phyloP scores from a whole-genome alignment of 257 asterid species.

The Sherardia arvensis region DNA sequence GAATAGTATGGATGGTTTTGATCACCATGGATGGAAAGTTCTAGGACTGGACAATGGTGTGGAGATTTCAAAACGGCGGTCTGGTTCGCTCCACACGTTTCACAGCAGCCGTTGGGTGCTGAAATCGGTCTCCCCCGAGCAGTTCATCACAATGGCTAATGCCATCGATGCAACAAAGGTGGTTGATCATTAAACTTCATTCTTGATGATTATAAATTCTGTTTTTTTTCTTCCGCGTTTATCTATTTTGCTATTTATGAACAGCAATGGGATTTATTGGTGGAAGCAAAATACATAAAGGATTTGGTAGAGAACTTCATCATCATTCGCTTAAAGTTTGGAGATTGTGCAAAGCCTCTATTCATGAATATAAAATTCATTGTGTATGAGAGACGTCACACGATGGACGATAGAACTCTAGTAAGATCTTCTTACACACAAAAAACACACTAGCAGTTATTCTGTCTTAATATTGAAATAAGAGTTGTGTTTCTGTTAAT shows the following conservation, averaged over 20 bases:
- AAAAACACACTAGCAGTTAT: too few relatives aligned
- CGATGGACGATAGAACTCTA: too few relatives aligned
- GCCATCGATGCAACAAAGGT: slow-evolving; percentile 93
- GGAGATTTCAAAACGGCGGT: too few relatives aligned
- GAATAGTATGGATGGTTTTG: too few relatives aligned
- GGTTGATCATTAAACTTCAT: too few relatives aligned
- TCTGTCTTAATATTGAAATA: too few relatives aligned
- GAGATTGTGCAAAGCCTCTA: slow-evolving; percentile 72
- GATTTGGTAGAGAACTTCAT: slow-evolving; percentile 71
- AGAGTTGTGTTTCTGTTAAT: too few relatives aligned
- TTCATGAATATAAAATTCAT: slow-evolving; percentile 84
- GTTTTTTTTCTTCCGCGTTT: not conserved
- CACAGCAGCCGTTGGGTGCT: slow-evolving; percentile 72
- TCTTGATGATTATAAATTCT: not conserved
- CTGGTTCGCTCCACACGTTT: slow-evolving; percentile 65
- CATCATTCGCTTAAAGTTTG: slow-evolving; percentile 66
- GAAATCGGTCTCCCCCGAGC: slow-evolving; percentile 62
- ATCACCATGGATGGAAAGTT: too few relatives aligned
- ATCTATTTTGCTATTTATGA: not conserved
- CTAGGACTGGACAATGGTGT: slow-evolving; percentile 54
- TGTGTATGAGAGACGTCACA: slow-evolving; percentile 77
- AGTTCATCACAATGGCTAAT: slow-evolving; percentile 71
- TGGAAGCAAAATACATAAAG: slow-evolving; percentile 72
- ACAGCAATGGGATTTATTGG: slow-evolving; percentile 85
- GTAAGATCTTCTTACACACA: too few relatives aligned